Evolutionary conservation across 2,329 filamentous ascomycete genomes (phyloP).

Genomic region (Talaromyces sp.): DNA sequence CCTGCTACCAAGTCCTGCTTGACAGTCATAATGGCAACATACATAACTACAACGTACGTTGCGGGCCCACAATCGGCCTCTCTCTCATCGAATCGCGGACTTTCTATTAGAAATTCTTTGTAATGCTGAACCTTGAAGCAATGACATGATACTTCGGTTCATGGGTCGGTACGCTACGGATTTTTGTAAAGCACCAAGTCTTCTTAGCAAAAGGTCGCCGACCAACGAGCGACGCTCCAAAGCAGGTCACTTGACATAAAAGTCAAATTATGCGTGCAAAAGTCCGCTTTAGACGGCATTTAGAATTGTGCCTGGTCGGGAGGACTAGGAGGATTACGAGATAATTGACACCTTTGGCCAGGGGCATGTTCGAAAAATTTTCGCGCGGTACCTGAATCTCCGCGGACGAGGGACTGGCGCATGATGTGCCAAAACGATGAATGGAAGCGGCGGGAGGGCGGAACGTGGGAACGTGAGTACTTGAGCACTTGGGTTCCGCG

Average conservation of each 20-base stretch:
- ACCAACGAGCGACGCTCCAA: not conserved
- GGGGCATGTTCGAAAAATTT: not conserved
- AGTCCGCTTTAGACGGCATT: not conserved
- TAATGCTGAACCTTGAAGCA: not conserved
- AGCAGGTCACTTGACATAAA: not conserved
- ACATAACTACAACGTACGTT: not conserved
- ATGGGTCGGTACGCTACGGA: no score
- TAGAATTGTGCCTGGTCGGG: not conserved
- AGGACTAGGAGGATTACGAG: not conserved
- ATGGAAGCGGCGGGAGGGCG: not conserved
- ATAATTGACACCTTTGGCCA: not conserved
- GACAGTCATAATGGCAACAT: not conserved
- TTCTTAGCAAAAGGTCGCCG: not conserved
- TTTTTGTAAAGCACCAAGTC: not conserved
- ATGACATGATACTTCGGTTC: not conserved
- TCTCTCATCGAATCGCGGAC: constrained; percentile 1
- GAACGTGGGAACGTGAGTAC: not conserved
- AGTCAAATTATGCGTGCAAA: not conserved
- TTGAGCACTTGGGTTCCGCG: not conserved
- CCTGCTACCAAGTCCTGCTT: not conserved
- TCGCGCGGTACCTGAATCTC: not conserved
- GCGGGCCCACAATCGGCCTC: not conserved
- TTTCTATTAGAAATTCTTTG: constrained; percentile 12
- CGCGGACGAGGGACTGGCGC: not conserved
- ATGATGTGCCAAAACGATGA: not conserved